phyloP scores from a whole-genome alignment of 2,329 filamentous ascomycete species.

The Stachybotrys elegans region DNA sequence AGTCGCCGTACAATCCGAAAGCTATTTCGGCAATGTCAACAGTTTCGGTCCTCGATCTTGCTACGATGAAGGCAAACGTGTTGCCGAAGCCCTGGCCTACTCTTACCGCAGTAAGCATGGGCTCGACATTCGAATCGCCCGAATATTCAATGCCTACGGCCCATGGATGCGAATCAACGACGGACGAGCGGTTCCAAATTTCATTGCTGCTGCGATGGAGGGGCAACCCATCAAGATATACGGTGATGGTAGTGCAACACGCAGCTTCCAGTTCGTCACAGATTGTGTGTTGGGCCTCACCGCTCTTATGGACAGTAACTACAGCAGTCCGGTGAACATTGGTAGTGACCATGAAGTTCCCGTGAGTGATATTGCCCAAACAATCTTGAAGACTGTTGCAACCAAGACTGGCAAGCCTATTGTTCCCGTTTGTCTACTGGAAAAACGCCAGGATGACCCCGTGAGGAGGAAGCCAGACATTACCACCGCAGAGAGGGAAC shows the following conservation, averaged over 20 bases:
- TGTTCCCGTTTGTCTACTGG: slow-evolving; percentile 3
- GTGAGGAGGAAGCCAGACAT: slow-evolving; percentile 9
- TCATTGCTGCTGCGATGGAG: slow-evolving; percentile 9
- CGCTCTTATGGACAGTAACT: slow-evolving; percentile 7
- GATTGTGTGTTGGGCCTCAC: slow-evolving; percentile 7
- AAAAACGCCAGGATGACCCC: slow-evolving; percentile 8
- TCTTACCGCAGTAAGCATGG: slow-evolving; percentile 14
- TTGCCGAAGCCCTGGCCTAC: slow-evolving; percentile 31
- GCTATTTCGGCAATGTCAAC: slow-evolving; percentile 35
- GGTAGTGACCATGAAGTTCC: slow-evolving; percentile 8
- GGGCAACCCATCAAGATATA: slow-evolving; percentile 6
- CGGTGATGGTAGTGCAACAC: slow-evolving; percentile 8
- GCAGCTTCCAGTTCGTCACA: slow-evolving; percentile 9
- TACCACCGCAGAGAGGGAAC: slow-evolving; percentile 3
- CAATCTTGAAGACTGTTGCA: slow-evolving; percentile 6
- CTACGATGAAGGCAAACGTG: slow-evolving; percentile 36
- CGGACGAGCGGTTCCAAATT: slow-evolving; percentile 10
- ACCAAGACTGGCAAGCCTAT: slow-evolving; percentile 3
- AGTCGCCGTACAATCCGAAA: slow-evolving; percentile 14
- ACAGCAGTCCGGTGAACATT: slow-evolving; percentile 8
- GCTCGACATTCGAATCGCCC: slow-evolving; percentile 15
- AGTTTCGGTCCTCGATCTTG: slow-evolving; percentile 33
- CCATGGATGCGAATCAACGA: slow-evolving; percentile 8
- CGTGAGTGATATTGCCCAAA: slow-evolving; percentile 7
- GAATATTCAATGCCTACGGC: slow-evolving; percentile 12